These are phyloP conservation scores for Pseudozyma tsukubaensis DNA, from an alignment of 1,284 basidiomycete genomes.

Conservation along the genomic window DNA sequence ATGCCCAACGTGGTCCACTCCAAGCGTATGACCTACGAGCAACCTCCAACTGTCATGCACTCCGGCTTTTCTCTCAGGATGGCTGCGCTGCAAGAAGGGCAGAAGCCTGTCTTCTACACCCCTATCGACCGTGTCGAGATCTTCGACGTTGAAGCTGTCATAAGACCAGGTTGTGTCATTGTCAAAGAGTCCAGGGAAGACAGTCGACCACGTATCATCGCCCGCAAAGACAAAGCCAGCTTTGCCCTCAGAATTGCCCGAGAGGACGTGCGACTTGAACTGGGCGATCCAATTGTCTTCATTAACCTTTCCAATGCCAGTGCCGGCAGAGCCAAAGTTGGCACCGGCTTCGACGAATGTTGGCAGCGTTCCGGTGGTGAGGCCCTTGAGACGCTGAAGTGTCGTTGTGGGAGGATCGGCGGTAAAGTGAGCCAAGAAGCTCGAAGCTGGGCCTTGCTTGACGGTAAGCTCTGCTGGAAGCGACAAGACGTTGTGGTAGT, in stretches of 20 bases:
- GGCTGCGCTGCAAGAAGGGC: constrained; percentile 75
- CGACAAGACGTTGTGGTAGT: constrained; percentile 84
- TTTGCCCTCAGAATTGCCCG: neutral
- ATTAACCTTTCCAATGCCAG: constrained; percentile 73
- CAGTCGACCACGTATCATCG: constrained; percentile 93
- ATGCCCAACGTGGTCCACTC: constrained; percentile 96
- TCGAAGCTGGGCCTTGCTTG: constrained; percentile 70
- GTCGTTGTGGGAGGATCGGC: constrained; percentile 96
- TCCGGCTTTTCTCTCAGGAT: constrained; percentile 17
- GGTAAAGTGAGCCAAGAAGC: constrained; percentile 87
- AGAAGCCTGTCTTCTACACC: constrained; percentile 88
- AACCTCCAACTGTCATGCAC: constrained; percentile 76
- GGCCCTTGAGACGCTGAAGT: constrained; percentile 91
- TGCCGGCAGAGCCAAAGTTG: constrained; percentile 77
- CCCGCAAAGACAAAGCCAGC: constrained; percentile 80
- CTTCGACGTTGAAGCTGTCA: constrained; percentile 98
- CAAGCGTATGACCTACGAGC: constrained; percentile 92
- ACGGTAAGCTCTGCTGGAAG: constrained; percentile 79
- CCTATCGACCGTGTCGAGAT: constrained; percentile 92
- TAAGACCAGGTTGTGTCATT: constrained; percentile 81
- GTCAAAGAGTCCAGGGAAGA: constrained; percentile 83
- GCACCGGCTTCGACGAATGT: constrained; percentile 94
- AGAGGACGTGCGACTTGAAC: constrained; percentile 64
- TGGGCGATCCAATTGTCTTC: constrained; percentile 81
- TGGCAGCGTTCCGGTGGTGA: constrained; percentile 94